Evolutionary conservation across 1,284 basidiomycete genomes (phyloP).

Genomic region (Ceratobasidium sp.): DNA sequence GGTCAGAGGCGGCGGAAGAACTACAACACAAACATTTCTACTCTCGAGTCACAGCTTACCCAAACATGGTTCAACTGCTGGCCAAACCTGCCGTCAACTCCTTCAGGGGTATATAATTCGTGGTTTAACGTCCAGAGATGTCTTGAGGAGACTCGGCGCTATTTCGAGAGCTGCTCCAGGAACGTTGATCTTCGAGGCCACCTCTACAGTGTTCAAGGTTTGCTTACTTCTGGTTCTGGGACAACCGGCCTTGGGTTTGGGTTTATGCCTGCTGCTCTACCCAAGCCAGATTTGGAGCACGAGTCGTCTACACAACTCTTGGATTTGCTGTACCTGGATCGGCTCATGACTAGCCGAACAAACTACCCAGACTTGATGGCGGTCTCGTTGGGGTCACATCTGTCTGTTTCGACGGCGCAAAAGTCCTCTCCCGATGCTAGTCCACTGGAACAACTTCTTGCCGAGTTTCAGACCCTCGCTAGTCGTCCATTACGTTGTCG

Average conservation of each 20-base stretch:
- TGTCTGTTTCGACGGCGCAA: not conserved
- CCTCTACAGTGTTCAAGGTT: not conserved
- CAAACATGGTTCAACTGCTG: not conserved
- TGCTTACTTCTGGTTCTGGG: not conserved
- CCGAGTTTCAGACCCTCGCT: not conserved
- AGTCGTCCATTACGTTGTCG: not conserved
- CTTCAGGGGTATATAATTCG: not conserved
- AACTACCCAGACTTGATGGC: not conserved
- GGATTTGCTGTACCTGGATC: not conserved
- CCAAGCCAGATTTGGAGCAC: not conserved
- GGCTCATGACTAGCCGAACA: not conserved
- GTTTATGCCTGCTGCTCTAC: not conserved
- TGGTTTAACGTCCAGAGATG: not conserved
- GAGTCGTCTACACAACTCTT: not conserved
- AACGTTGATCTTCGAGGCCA: constrained; percentile 10
- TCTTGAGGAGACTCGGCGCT: not conserved
- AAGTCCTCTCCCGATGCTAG: not conserved
- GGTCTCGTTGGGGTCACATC: too few relatives aligned
- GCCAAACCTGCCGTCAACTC: not conserved
- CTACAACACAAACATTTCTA: not conserved
- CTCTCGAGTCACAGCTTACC: not conserved
- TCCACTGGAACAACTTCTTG: not conserved
- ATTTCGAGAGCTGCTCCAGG: constrained; percentile 5
- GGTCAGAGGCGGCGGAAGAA: not conserved
- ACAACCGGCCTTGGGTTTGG: not conserved